Evolutionary conservation across 352 stramenopile genomes (phyloP).

Genomic region (Blastocystis sp.): DNA sequence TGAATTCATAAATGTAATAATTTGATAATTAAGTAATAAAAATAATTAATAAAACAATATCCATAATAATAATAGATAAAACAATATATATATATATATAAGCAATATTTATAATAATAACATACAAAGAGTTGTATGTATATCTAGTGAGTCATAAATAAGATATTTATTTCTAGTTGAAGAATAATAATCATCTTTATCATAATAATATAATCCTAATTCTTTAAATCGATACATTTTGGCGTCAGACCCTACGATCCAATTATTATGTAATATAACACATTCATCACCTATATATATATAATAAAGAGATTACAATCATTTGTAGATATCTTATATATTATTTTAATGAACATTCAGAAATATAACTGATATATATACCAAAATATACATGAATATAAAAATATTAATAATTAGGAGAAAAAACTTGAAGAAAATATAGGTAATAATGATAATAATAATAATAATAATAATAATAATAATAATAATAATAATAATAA

Average conservation of each 20-base stretch:
- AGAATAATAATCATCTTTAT: slow-evolving; percentile 16
- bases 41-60: too few species aligned
- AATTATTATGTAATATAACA: slow-evolving; percentile 38
- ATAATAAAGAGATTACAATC: not conserved
- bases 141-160: slow-evolving; percentile 7
- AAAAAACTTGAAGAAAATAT: too few species aligned
- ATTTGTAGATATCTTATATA: not conserved
- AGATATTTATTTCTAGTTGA: not conserved
- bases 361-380: too few species aligned
- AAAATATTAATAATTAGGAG: too few species aligned
- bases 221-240: slow-evolving; percentile 35
- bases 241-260: slow-evolving; percentile 15
- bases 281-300: slow-evolving; percentile 16
- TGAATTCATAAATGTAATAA: too few species aligned
- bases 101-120: not conserved
- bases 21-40: too few species aligned
- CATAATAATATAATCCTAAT: slow-evolving; percentile 7
- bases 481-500: too few species aligned
- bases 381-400: too few species aligned
- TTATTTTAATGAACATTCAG: slow-evolving; percentile 20
- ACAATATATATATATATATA: too few species aligned
- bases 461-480: too few species aligned
- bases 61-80: too few species aligned
- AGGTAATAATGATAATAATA: too few species aligned
- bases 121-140: not conserved